Conservation (phyloP, 208 protist genomes). For the Trypanosomatidae sp. region DNA sequence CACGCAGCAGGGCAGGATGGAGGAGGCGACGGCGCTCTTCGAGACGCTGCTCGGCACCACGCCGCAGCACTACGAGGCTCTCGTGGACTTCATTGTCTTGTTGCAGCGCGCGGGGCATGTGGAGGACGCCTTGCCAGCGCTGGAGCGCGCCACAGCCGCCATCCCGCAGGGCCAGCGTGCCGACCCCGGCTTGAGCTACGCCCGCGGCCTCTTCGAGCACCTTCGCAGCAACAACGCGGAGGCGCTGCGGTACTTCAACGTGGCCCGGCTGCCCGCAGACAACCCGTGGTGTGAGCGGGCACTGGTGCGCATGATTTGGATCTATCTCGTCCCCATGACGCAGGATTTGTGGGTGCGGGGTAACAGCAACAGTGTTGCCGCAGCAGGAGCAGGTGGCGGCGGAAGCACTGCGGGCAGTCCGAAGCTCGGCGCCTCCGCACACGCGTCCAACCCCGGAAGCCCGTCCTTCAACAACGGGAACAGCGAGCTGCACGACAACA, state of each 20-base stretch:
- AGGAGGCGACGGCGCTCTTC: slow-evolving; percentile 88
- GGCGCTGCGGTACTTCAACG: slow-evolving; percentile 91
- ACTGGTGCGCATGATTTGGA: slow-evolving; percentile 92
- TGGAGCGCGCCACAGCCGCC: slow-evolving; percentile 43
- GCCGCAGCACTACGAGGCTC: slow-evolving; percentile 88
- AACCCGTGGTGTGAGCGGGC: slow-evolving; percentile 84
- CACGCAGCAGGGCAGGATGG: slow-evolving; percentile 72
- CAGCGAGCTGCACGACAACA: slow-evolving; percentile 70
- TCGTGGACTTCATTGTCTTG: slow-evolving; percentile 87
- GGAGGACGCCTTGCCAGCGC: slow-evolving; percentile 46
- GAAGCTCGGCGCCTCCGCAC: neutral
- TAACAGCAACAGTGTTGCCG: slow-evolving; percentile 27
- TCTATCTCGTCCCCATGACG: slow-evolving; percentile 90
- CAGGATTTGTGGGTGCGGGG: slow-evolving; percentile 78
- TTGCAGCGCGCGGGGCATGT: slow-evolving; percentile 60
- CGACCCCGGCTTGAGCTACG: slow-evolving; percentile 82
- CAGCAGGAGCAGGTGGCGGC: slow-evolving; percentile 28
- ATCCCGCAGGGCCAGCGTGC: slow-evolving; percentile 38
- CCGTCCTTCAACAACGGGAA: neutral
- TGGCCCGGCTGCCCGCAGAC: slow-evolving; percentile 68
- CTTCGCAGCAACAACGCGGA: slow-evolving; percentile 79
- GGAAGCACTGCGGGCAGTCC: neutral
- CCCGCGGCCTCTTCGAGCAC: slow-evolving; percentile 77
- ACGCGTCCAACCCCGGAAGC: neutral
- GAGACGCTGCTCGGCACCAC: slow-evolving; percentile 80